Base-by-base conservation (phyloP, 768 basidiomycete species). In the Sporobolomyces pararoseus region DNA sequence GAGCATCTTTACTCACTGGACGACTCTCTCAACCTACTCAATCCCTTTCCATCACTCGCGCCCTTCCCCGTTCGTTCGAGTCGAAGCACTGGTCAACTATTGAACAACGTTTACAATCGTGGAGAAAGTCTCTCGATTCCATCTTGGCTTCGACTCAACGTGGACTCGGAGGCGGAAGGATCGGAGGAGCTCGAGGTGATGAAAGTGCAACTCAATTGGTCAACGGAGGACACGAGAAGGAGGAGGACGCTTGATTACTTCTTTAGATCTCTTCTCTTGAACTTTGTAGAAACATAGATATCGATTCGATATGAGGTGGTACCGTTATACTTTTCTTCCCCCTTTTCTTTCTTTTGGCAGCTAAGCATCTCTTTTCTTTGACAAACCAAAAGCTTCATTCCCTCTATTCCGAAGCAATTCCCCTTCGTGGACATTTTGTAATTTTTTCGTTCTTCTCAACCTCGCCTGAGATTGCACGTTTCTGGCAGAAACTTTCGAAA, bases 21-120 rank as follows among this genome's bases (percentile, higher is more conserved):
- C 91, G 90, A 78, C 86, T 94, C 57, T 89, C 89, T 2, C 91
- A 94, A 78, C 85, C 86, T 2, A 83, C 86, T 13, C 87, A 89
- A 75, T 86, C 85, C 55, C 80, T 93, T 46, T 86, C 86, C 71
- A 84, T 93, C 68, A 85, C 84, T 58, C 86, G 87, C 39, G 87
- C 90, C 0, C 87, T 86, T 0, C 84, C 89, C 1, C 65, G 58
- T 23, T 47, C 61, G 14, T 92, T 92, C 76, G 88, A 87, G 75
- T 83, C 83, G 47, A 85, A 84, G 74, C 88, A 93, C 78, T 94
- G 91, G 91, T 85, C 86, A 76, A 82, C 83, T 29, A 83, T 93
- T 55, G 88, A 90, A 79, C 85, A 85, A 78, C 83, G 89, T 47
- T 79, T 92, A 10, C 75, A 85, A n/a, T 84, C 85, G 35, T 93